phyloP scores from a whole-genome alignment of 345 rosid genomes.

The Populus nigra region DNA sequence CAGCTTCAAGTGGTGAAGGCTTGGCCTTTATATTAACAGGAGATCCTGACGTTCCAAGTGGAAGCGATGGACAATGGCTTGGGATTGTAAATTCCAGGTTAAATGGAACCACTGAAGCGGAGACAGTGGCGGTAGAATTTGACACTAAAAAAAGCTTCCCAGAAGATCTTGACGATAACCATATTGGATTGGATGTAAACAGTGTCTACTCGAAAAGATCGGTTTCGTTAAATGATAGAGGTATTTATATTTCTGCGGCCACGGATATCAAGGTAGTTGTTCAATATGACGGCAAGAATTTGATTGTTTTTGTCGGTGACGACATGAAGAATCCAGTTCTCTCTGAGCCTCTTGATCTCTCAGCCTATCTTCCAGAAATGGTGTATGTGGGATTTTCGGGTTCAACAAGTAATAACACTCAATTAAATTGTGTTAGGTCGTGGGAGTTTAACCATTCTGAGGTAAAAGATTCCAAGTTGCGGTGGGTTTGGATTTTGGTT shows the following conservation, averaged over 20 bases:
- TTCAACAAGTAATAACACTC: constrained; percentile 24
- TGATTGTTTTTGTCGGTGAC: constrained; percentile 39
- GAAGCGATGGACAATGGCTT: constrained; percentile 65
- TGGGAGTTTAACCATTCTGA: constrained; percentile 50
- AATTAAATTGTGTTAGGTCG: constrained; percentile 50
- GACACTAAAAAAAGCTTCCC: constrained; percentile 58
- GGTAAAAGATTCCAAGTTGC: constrained; percentile 10
- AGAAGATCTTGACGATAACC: constrained; percentile 57
- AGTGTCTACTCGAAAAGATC: constrained; percentile 40
- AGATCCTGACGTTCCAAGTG: constrained; percentile 18
- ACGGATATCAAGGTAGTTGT: constrained; percentile 22
- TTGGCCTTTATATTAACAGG: constrained; percentile 57
- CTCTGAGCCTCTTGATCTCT: constrained; percentile 45
- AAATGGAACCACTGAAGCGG: constrained; percentile 26
- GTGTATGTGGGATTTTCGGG: constrained; percentile 68
- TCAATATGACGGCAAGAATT: constrained; percentile 43
- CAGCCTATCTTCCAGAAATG: constrained; percentile 41
- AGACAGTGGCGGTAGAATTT: constrained; percentile 59
- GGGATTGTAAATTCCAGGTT: constrained; percentile 45
- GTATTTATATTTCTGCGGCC: constrained; percentile 27
- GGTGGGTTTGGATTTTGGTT: constrained; percentile 36
- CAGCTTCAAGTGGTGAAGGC: constrained; percentile 63
- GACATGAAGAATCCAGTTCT: constrained; percentile 29
- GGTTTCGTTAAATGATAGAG: constrained; percentile 32
- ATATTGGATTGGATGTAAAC: constrained; percentile 61